Percentiles rank a stretch among this genome's conserved stretches.
phyloP scores from a whole-genome alignment of 805 yeast species.

The Metschnikowia drakensbergensis region DNA sequence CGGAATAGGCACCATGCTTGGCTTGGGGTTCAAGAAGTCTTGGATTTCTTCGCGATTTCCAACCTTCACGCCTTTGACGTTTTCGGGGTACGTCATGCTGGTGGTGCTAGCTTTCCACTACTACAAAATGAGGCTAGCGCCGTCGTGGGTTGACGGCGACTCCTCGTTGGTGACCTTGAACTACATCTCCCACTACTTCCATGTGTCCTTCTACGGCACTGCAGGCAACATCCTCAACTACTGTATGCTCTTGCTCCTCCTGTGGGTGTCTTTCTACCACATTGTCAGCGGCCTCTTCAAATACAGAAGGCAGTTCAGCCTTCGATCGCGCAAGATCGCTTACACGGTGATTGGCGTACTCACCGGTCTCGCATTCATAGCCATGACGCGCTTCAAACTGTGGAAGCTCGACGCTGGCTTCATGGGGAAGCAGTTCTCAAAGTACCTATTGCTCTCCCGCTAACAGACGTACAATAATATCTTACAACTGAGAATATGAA shows the following conservation, averaged over 20 bases:
- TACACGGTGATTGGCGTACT: conserved; percentile 38
- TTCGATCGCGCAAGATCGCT: conserved; percentile 41
- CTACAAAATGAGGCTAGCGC: conserved; percentile 45
- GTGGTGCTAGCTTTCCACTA: conserved; percentile 47
- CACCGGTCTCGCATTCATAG: conserved; percentile 34
- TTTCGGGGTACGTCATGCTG: conserved; percentile 55
- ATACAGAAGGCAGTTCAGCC: conserved; percentile 39
- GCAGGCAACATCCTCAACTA: conserved; percentile 13
- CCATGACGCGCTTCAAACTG: conserved; percentile 29
- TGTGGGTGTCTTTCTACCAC: conserved; percentile 45
- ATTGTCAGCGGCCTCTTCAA: conserved; percentile 49
- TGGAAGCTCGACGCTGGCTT: conserved; percentile 26
- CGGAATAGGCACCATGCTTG: conserved; percentile 54
- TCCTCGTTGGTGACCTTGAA: conserved; percentile 52
- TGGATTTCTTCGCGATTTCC: conserved; percentile 43
- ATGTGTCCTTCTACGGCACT: conserved; percentile 12
- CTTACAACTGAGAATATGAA: neutral
- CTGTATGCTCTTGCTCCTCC: conserved; percentile 16
- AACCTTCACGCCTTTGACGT: conserved; percentile 49
- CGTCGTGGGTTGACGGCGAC: conserved; percentile 60
- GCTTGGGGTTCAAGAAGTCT: conserved; percentile 51
- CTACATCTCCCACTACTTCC: conserved; percentile 38
- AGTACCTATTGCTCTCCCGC: conserved; percentile 19
- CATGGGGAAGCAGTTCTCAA: conserved; percentile 27
- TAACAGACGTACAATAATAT: neutral